Conservation (phyloP, 345 rosid species). For the Syzygium oleosum region DNA sequence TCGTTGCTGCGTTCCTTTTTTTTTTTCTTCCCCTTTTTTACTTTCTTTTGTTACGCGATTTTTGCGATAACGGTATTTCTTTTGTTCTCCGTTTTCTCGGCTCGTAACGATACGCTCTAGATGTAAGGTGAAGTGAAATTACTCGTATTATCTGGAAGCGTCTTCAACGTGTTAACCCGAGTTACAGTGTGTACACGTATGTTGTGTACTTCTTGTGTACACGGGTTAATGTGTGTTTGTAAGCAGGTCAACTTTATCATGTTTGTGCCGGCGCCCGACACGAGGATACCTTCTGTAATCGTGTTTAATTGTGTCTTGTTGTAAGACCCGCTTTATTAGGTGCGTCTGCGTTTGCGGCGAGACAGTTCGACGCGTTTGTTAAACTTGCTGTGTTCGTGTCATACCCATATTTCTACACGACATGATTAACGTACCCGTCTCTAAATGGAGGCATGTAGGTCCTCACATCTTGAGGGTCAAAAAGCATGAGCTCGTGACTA, state of each 20-base stretch:
- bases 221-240: no score
- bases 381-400: background rate
- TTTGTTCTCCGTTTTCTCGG: no score
- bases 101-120: background rate
- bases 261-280: background rate
- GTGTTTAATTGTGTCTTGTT: background rate
- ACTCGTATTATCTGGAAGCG: no score
- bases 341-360: no score
- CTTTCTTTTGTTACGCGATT: no score
- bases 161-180: no score
- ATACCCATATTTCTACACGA: background rate
- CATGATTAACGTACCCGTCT: fast-evolving
- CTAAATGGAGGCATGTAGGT: background rate
- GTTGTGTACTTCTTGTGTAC: no score
- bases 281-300: fast-evolving
- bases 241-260: background rate
- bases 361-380: no score
- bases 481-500: background rate
- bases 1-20: background rate
- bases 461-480: background rate
- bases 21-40: background rate
- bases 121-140: no score
- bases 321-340: no score
- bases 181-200: no score
- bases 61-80: no score